Percentiles rank a stretch among this genome's conserved stretches.
Evolutionary conservation across 768 basidiomycete genomes (phyloP).

Genomic region (Agrocybe chaxingu): DNA sequence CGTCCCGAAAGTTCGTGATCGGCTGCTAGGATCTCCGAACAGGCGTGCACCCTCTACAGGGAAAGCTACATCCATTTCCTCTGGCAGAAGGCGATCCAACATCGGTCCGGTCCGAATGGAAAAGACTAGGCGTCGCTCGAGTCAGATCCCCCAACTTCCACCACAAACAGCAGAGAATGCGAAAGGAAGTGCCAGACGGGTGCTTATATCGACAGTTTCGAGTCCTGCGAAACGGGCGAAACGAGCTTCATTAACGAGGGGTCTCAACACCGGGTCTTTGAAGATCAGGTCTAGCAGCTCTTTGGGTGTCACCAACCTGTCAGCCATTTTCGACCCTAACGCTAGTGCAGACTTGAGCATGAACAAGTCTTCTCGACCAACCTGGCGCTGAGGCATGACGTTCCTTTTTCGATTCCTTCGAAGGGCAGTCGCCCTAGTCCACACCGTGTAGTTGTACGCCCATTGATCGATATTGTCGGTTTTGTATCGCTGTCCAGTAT

Average conservation of each 20-base stretch:
- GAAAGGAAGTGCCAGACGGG: slow-evolving; percentile 23
- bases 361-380: slow-evolving; percentile 15
- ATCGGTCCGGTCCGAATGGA: slow-evolving; percentile 75
- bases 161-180: slow-evolving; percentile 36
- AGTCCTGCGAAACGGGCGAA: slow-evolving; percentile 23
- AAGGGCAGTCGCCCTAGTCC: neutral
- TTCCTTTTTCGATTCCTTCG: neutral
- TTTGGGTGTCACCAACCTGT: slow-evolving; percentile 16
- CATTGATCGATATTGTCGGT: neutral
- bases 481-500: slow-evolving; percentile 5
- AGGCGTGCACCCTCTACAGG: slow-evolving; percentile 52
- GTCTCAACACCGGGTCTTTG: slow-evolving; percentile 11
- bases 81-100: slow-evolving; percentile 53
- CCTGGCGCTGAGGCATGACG: slow-evolving; percentile 20
- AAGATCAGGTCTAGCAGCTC: slow-evolving; percentile 13
- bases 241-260: slow-evolving; percentile 21
- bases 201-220: slow-evolving; percentile 14
- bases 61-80: slow-evolving; percentile 21
- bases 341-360: slow-evolving; percentile 20
- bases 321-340: slow-evolving; percentile 26
- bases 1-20: slow-evolving; percentile 37
- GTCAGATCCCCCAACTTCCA: slow-evolving; percentile 72
- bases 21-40: slow-evolving; percentile 38
- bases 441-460: slow-evolving; percentile 9
- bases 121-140: slow-evolving; percentile 72